These are phyloP conservation scores for Schizosaccharomyces octosporus DNA, from an alignment of 805 yeast genomes.

Conservation along the genomic window DNA sequence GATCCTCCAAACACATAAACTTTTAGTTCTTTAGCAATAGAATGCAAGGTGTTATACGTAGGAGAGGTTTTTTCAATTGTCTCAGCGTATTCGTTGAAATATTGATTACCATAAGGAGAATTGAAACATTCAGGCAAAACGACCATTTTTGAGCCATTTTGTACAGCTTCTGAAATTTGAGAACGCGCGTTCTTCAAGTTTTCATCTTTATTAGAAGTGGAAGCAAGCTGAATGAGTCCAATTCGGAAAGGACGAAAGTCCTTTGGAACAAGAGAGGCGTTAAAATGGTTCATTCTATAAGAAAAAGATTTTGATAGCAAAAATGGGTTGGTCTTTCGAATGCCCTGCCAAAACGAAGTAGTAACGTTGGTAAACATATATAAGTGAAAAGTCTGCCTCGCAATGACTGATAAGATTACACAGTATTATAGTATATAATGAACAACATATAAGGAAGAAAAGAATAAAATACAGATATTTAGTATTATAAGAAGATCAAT, in stretches of 20 bases:
- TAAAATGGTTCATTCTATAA: background rate
- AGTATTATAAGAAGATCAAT: too few species aligned
- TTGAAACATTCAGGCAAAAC: slow-evolving; percentile 92
- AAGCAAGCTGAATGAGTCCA: slow-evolving; percentile 63
- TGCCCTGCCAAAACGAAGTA: too few species aligned
- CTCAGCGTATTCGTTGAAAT: slow-evolving; percentile 76
- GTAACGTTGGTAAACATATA: too few species aligned
- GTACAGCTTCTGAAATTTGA: slow-evolving; percentile 43
- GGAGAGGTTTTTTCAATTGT: slow-evolving; percentile 32
- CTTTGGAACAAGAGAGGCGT: background rate
- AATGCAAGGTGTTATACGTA: slow-evolving; percentile 22
- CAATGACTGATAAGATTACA: too few species aligned
- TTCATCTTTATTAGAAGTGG: slow-evolving; percentile 58
- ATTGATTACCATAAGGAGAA: slow-evolving; percentile 73
- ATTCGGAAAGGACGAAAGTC: slow-evolving; percentile 12
- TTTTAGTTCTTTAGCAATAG: slow-evolving; percentile 29
- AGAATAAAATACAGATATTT: too few species aligned
- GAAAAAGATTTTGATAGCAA: background rate
- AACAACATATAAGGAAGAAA: too few species aligned
- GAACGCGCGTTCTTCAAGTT: slow-evolving; percentile 46
- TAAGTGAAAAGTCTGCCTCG: too few species aligned
- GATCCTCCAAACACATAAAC: slow-evolving; percentile 74
- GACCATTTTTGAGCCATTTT: slow-evolving; percentile 39
- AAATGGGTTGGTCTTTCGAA: background rate
- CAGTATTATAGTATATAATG: too few species aligned